Conservation (phyloP, 140 eudicot species). For the Flaveria floridana region DNA sequence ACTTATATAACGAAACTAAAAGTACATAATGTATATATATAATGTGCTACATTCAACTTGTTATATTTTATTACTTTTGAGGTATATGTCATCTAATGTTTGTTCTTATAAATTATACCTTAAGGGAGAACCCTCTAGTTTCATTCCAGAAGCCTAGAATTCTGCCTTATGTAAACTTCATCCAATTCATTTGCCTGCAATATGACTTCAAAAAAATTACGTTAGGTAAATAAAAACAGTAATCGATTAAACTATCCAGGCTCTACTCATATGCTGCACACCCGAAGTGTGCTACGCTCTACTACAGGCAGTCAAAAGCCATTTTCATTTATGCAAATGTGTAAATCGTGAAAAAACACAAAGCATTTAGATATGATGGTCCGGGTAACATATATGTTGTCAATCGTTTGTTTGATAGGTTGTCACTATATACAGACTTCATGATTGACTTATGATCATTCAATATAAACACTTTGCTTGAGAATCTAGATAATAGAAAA, state of each 20-base stretch:
- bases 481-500: no score
- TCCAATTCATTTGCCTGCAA: constrained; percentile 28
- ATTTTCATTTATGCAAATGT: background rate
- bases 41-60: constrained; percentile 20
- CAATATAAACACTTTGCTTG: no score
- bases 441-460: background rate
- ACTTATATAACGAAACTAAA: constrained; percentile 5
- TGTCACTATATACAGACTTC: background rate
- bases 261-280: constrained; percentile 2
- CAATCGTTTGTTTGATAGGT: no score
- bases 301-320: no score
- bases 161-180: constrained; percentile 13
- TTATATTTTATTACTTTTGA: constrained; percentile 14
- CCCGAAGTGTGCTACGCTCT: background rate
- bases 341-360: background rate
- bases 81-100: constrained; percentile 30
- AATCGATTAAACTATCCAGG: background rate
- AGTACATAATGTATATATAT: constrained; percentile 22
- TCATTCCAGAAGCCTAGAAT: constrained; percentile 26
- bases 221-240: constrained; percentile 6
- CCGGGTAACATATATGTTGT: background rate
- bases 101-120: constrained; percentile 27
- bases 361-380: background rate
- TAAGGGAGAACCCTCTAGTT: constrained; percentile 20
- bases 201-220: background rate